These are phyloP conservation scores for Diplosphaera chodatii DNA, from an alignment of 139 green algal genomes.

Conservation along the genomic window DNA sequence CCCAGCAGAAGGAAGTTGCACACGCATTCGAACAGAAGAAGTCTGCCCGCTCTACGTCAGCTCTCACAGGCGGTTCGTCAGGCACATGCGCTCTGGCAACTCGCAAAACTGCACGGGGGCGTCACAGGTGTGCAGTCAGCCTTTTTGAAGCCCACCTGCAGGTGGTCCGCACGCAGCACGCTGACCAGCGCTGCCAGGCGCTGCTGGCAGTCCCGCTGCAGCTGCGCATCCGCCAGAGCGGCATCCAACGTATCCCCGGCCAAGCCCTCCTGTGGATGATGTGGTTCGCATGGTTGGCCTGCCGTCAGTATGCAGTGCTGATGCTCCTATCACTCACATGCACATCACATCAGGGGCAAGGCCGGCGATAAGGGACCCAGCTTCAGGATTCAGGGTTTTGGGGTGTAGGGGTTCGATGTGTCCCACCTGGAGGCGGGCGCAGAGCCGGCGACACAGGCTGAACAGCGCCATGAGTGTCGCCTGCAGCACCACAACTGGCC, in stretches of 20 bases:
- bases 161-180: constrained; percentile 5
- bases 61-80: too few species aligned
- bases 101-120: too few species aligned
- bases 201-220: not conserved
- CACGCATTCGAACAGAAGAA: too few species aligned
- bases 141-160: not conserved
- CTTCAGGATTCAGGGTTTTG: too few species aligned
- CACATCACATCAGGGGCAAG: too few species aligned
- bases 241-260: not conserved
- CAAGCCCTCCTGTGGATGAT: not conserved
- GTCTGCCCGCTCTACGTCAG: too few species aligned
- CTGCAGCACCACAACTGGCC: not conserved
- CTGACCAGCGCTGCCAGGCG: constrained; percentile 5
- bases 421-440: constrained; percentile 30
- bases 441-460: constrained; percentile 33
- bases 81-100: too few species aligned
- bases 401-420: too few species aligned
- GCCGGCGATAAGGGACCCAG: too few species aligned
- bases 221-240: not conserved
- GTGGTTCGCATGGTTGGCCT: not conserved
- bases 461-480: constrained; percentile 55
- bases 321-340: too few species aligned
- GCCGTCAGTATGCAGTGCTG: not conserved
- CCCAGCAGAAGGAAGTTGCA: not conserved
- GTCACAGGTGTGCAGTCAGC: too few species aligned